Conservation (phyloP, 768 basidiomycete genomes). For the Lyophyllum atratum region DNA sequence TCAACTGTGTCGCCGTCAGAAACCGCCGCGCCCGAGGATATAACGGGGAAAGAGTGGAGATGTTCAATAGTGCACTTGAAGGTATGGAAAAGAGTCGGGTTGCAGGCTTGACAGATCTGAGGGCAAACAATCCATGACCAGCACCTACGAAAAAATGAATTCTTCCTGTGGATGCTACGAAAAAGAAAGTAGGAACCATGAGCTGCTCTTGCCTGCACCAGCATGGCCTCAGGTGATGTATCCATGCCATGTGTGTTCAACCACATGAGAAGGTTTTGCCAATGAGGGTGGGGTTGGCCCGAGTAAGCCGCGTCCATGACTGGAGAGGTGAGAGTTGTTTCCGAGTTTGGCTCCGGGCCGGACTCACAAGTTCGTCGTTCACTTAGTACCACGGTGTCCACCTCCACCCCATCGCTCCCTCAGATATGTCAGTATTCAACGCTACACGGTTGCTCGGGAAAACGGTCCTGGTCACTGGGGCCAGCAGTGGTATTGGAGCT, state of each 20-base stretch:
- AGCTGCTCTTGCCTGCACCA: conserved; percentile 52
- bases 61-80: conserved; percentile 68
- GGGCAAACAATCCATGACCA: conserved; percentile 72
- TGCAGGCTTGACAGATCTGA: conserved; percentile 42
- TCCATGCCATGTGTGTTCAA: conserved; percentile 49
- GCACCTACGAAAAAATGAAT: conserved; percentile 42
- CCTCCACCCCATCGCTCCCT: not conserved
- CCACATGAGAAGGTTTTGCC: conserved; percentile 57
- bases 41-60: conserved; percentile 59
- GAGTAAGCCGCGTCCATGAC: not conserved
- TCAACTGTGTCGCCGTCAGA: conserved; percentile 69
- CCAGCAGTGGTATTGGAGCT: conserved; percentile 88
- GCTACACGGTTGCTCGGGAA: conserved; percentile 79
- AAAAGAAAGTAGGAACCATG: conserved; percentile 42
- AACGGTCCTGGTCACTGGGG: conserved; percentile 87
- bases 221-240: conserved; percentile 37
- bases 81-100: conserved; percentile 72
- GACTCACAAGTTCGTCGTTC: not conserved
- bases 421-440: conserved; percentile 77
- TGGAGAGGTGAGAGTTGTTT: not conserved
- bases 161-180: not conserved
- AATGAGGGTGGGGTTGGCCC: conserved; percentile 32
- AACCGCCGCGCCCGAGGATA: conserved; percentile 46
- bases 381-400: not conserved
- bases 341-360: not conserved